These are phyloP conservation scores for Nephromyces sp. DNA, from an alignment of 169 alveolate species.

Conservation along the genomic window DNA sequence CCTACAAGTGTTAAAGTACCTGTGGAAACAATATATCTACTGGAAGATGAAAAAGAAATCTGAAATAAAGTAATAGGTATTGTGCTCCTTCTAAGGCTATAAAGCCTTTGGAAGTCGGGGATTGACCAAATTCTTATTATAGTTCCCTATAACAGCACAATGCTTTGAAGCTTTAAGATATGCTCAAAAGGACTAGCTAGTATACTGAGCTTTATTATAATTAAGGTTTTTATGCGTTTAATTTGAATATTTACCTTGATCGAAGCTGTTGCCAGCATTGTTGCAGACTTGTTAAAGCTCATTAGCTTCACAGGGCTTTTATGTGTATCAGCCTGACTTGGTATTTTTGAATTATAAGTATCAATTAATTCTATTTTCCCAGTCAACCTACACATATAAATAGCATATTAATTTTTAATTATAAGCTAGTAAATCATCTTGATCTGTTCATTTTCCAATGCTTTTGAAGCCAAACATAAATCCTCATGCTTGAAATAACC, in stretches of 20 bases:
- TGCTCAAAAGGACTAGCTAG: not conserved
- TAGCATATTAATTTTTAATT: too few relatives aligned
- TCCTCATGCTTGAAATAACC: too few relatives aligned
- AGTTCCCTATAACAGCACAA: not conserved
- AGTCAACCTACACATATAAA: not conserved
- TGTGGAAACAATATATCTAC: not conserved
- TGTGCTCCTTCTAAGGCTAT: not conserved
- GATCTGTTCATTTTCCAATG: too few relatives aligned
- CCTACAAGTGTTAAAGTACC: too few relatives aligned
- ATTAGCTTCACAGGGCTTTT: not conserved
- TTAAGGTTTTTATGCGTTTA: too few relatives aligned
- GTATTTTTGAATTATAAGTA: not conserved
- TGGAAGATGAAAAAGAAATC: not conserved
- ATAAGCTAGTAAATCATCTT: too few relatives aligned
- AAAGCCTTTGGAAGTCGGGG: not conserved
- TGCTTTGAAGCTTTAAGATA: not conserved
- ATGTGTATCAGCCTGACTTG: not conserved
- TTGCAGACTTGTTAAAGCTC: not conserved
- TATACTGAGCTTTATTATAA: not conserved
- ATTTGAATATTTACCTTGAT: not conserved
- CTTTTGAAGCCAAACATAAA: too few relatives aligned
- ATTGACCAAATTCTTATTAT: not conserved
- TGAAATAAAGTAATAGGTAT: not conserved
- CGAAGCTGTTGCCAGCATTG: not conserved
- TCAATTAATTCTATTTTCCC: not conserved